Base-by-base conservation (phyloP, 257 asterid genomes). In the Capsicum pubescens region DNA sequence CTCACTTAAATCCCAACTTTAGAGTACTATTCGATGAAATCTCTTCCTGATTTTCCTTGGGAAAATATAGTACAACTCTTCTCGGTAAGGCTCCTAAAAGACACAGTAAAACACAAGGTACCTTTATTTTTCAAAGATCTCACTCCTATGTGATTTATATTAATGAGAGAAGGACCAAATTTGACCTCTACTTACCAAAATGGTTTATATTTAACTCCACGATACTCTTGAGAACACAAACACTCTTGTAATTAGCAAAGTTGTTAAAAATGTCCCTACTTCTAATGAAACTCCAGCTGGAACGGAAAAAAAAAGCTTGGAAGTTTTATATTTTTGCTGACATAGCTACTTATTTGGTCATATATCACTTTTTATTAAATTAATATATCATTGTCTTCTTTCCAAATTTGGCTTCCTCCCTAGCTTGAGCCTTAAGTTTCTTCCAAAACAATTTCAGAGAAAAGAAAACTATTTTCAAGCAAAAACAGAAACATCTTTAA, bases 1-100 rank as follows among this genome's bases (percentile, higher is more conserved):
- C 44, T 52, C 46, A 19, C 50, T 19, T 26, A 74, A 50, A 74
- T 74, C 61, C 81, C 13, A 13, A 74, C 44, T 74, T 74, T 52
- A 74, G n/a, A 50, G 36, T 52, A 50, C 44, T 50, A 74, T 70
- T 42, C 16, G 9, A 39, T 11, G 42, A 74, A 56, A 7, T 74
- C 81, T 21, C 44, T 21, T 52, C 21, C 81, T 48, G 44, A 74
- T 50, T 74, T 74, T 74, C 81, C 59, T 21, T 21, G 42, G 39
- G 42, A 74, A 68, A 74, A 50, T 52, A 13, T 5, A 19, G 14
- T 12, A 74, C 80, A 72, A 72, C 58, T 74, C 36, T 50, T 74
- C 61, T 50, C 50, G 61, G 81, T 50, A 44, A 21, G 81, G 44
- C 59, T 74, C 61, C 81, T 74, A 50, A 50, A 74, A 74, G 10